Conservation (phyloP, 2,329 filamentous ascomycete species). For the Aspergillus bombycis region DNA sequence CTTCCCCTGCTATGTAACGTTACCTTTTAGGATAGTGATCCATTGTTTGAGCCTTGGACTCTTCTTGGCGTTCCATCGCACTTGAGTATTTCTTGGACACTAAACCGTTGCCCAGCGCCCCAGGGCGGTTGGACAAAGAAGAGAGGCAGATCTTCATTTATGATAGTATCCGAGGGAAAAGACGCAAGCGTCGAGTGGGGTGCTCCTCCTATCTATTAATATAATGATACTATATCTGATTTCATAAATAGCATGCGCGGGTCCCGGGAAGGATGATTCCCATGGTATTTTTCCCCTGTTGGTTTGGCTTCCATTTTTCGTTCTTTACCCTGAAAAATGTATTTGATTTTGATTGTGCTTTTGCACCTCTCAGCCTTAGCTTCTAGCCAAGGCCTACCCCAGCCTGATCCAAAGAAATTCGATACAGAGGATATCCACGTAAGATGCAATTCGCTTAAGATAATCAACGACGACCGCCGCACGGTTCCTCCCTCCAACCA, state of each 20-base stretch:
- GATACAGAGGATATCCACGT: not conserved
- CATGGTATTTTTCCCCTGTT: not conserved
- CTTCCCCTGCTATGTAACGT: not conserved
- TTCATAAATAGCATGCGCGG: not conserved
- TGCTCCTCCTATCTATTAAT: not conserved
- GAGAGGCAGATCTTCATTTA: not conserved
- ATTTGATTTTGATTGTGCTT: not conserved
- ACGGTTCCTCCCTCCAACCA: too few species aligned
- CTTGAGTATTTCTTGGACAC: not conserved
- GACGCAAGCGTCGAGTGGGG: accelerated
- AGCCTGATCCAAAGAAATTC: not conserved
- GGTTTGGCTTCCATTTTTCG: not conserved
- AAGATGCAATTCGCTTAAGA: too few species aligned
- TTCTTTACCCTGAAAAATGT: not conserved
- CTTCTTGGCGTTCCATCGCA: not conserved
- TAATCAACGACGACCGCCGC: too few species aligned
- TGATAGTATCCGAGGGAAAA: not conserved
- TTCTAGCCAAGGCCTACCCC: not conserved
- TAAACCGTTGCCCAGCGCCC: not conserved
- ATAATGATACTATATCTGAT: not conserved
- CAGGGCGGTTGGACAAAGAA: not conserved
- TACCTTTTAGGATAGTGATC: not conserved
- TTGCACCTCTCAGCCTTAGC: not conserved
- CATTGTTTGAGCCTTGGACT: not conserved
- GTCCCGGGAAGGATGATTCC: not conserved